A percentile compares a stretch with the other conserved stretches of the same genome.
phyloP scores from a whole-genome alignment of 2,329 filamentous ascomycete species.

The Talaromyces sp. region DNA sequence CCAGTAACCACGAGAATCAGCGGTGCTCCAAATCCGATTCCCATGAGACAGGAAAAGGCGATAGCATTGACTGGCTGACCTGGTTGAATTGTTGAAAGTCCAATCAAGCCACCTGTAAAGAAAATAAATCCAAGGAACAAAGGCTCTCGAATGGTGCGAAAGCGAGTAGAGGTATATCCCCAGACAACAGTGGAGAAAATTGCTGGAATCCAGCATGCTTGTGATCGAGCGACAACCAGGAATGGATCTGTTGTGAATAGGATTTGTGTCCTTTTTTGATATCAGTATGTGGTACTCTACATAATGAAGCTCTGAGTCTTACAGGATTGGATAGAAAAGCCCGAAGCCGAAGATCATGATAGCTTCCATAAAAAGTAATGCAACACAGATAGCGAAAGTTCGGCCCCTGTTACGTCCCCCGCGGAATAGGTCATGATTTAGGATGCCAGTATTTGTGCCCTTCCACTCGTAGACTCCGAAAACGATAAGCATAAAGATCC shows the following conservation, averaged over 20 bases:
- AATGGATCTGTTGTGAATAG: neutral
- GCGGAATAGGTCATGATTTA: slow-evolving; percentile 2
- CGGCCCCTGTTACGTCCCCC: neutral
- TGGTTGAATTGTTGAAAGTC: slow-evolving; percentile 1
- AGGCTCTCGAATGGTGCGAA: neutral
- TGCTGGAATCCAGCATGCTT: neutral
- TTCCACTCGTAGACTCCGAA: slow-evolving; percentile 8
- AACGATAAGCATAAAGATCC: neutral
- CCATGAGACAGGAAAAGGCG: slow-evolving; percentile 1
- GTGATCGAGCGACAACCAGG: neutral
- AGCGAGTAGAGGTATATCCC: neutral
- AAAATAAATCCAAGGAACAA: neutral
- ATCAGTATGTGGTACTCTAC: neutral
- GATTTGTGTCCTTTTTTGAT: neutral
- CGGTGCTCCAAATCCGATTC: slow-evolving; percentile 3
- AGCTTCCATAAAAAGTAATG: slow-evolving; percentile 1
- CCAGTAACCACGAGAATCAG: neutral
- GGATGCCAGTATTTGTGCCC: neutral
- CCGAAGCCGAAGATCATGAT: slow-evolving; percentile 1
- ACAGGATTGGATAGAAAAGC: slow-evolving; percentile 4
- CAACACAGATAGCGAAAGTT: neutral
- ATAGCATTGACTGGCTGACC: neutral
- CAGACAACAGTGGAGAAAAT: neutral
- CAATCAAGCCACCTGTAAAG: neutral
- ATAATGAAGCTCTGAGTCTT: neutral